phyloP scores from a whole-genome alignment of 2,329 filamentous ascomycete genomes.

The Colletotrichum sojae region DNA sequence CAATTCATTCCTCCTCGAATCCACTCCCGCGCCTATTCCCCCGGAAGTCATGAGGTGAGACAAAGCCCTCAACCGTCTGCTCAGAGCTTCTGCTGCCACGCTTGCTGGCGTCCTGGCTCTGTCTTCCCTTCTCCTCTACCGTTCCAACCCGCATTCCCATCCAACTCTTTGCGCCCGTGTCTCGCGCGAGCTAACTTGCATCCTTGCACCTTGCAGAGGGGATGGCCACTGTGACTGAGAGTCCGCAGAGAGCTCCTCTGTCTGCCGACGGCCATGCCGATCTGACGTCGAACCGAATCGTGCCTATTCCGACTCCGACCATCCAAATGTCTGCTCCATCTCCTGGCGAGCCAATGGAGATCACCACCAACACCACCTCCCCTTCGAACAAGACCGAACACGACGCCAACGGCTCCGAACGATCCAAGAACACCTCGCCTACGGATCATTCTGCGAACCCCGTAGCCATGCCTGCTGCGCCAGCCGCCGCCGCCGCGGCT shows the following conservation, averaged over 20 bases:
- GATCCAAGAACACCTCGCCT: constrained; percentile 54
- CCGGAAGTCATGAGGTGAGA: constrained; percentile 41
- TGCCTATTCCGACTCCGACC: constrained; percentile 66
- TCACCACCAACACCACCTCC: constrained; percentile 61
- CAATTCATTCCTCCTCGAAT: neutral
- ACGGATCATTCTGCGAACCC: constrained; percentile 55
- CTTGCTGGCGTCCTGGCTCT: constrained; percentile 41
- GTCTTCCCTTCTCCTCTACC: constrained; percentile 12
- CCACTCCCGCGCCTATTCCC: constrained; percentile 20
- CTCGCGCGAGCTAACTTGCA: constrained; percentile 41
- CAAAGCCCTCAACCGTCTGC: constrained; percentile 27
- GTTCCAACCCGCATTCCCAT: constrained; percentile 32
- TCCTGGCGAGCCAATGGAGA: constrained; percentile 73
- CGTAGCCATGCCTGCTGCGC: constrained; percentile 65
- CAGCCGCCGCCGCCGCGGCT: constrained; percentile 75
- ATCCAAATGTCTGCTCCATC: constrained; percentile 72
- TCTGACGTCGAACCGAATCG: constrained; percentile 66
- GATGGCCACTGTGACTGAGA: constrained; percentile 69
- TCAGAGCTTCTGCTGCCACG: constrained; percentile 32
- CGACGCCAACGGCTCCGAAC: constrained; percentile 49
- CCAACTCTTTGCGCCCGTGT: constrained; percentile 31
- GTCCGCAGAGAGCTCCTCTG: constrained; percentile 60
- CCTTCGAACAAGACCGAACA: constrained; percentile 38
- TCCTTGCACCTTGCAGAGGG: constrained; percentile 53
- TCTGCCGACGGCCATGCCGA: constrained; percentile 58